Evolutionary conservation across 2,329 filamentous ascomycete genomes (phyloP).

Genomic region (Capronia americana): DNA sequence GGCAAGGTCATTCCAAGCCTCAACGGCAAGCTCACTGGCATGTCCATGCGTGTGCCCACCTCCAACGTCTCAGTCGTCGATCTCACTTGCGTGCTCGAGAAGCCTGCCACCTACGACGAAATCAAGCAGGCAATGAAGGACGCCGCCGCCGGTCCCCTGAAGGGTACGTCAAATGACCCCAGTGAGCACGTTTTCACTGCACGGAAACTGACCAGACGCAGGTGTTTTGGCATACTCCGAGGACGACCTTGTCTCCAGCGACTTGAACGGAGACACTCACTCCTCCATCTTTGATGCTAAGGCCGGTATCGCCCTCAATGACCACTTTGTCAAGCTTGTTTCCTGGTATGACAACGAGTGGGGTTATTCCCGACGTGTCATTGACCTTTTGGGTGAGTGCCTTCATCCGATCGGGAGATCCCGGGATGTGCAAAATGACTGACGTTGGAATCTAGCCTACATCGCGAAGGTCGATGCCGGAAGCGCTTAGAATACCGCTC

Average conservation of each 20-base stretch:
- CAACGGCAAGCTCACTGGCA: slow-evolving; percentile 99
- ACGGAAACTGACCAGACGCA: slow-evolving; percentile 47
- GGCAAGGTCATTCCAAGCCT: slow-evolving; percentile 98
- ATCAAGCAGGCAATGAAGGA: slow-evolving; percentile 94
- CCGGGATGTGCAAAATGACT: slow-evolving; percentile 38
- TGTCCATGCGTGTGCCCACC: slow-evolving; percentile 99
- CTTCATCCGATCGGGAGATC: slow-evolving; percentile 22
- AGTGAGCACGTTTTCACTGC: not conserved
- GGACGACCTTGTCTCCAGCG: slow-evolving; percentile 93
- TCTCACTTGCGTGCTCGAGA: slow-evolving; percentile 92
- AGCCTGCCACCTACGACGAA: slow-evolving; percentile 74
- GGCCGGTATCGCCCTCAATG: slow-evolving; percentile 97
- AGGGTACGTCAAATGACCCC: slow-evolving; percentile 66
- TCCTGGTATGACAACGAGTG: slow-evolving; percentile 99
- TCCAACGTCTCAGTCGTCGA: slow-evolving; percentile 99
- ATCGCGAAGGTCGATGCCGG: slow-evolving; percentile 74
- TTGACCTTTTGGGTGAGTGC: slow-evolving; percentile 69
- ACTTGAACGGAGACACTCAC: slow-evolving; percentile 89
- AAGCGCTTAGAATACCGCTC: slow-evolving; percentile 34
- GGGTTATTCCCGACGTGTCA: slow-evolving; percentile 96
- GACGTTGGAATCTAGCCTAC: slow-evolving; percentile 61
- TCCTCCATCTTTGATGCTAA: slow-evolving; percentile 99
- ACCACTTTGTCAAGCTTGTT: slow-evolving; percentile 98
- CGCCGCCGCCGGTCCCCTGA: slow-evolving; percentile 80
- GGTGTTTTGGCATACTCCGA: slow-evolving; percentile 93